Evolutionary conservation across 768 basidiomycete genomes (phyloP).

Genomic region (Pisolithus orientalis): DNA sequence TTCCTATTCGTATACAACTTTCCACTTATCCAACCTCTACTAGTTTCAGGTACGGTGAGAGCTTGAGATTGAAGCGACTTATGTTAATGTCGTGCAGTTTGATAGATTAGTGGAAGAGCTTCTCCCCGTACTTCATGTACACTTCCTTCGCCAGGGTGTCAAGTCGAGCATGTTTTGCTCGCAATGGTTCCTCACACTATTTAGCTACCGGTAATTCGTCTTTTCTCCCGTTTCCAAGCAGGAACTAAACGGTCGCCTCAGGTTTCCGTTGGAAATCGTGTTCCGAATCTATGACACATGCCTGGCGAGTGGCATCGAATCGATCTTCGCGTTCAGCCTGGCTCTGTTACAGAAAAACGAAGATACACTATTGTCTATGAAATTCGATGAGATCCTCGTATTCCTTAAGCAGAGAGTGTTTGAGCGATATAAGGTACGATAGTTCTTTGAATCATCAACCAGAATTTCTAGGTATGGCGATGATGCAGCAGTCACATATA

Average conservation of each 20-base stretch:
- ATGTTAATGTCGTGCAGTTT: conserved; percentile 49
- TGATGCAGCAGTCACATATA: conserved; percentile 9
- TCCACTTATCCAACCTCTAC: conserved; percentile 1
- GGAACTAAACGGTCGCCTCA: conserved; percentile 23
- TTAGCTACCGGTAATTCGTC: conserved; percentile 75
- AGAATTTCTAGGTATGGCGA: background rate
- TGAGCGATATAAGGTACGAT: conserved; percentile 65
- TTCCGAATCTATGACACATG: conserved; percentile 96
- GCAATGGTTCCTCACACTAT: conserved; percentile 97
- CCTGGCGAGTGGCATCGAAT: conserved; percentile 94
- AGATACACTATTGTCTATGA: conserved; percentile 64
- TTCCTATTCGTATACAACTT: background rate
- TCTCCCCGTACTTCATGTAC: conserved; percentile 86
- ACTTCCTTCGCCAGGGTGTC: conserved; percentile 89
- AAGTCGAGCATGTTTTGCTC: conserved; percentile 99
- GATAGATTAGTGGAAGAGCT: conserved; percentile 92
- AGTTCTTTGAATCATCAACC: background rate
- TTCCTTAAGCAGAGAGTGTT: conserved; percentile 81
- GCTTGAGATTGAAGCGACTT: conserved; percentile 3
- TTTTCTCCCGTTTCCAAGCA: background rate
- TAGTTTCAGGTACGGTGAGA: conserved; percentile 53
- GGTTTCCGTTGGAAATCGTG: conserved; percentile 91
- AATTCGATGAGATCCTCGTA: conserved; percentile 85
- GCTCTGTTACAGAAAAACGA: conserved; percentile 86
- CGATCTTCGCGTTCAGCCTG: conserved; percentile 92